phyloP scores from a whole-genome alignment of 164 flowering plant species.

The Protea cynaroides region DNA sequence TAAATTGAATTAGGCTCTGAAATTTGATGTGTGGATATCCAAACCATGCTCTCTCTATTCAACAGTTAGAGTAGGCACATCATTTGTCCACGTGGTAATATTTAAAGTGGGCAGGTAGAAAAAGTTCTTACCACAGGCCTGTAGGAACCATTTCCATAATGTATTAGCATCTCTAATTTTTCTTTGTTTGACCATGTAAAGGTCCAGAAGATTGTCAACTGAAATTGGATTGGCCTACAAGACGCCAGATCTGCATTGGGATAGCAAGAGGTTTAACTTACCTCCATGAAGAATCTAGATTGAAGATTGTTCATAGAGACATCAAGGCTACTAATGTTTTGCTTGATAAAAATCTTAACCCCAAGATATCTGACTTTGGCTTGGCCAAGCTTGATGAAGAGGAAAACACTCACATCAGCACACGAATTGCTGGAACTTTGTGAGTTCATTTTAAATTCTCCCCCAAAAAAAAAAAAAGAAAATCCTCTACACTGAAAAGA shows the following conservation, averaged over 20 bases:
- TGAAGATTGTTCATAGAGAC: no score
- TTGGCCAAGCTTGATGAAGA: slow-evolving; percentile 64
- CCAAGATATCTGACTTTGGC: slow-evolving; percentile 70
- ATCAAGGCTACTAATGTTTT: slow-evolving; percentile 28
- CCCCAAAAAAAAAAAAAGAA: neutral
- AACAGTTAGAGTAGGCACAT: no score
- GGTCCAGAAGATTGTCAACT: slow-evolving; percentile 31
- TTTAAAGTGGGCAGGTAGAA: no score
- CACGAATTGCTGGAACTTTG: slow-evolving; percentile 66
- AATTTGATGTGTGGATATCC: no score
- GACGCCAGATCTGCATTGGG: slow-evolving; percentile 40
- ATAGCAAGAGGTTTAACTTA: slow-evolving; percentile 49
- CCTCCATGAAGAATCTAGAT: no score
- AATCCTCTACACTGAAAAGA: neutral
- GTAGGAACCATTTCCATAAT: no score
- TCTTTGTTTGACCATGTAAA: slow-evolving; percentile 4
- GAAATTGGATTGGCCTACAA: slow-evolving; percentile 16
- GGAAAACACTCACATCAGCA: slow-evolving; percentile 58
- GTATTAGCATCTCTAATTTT: neutral
- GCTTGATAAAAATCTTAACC: slow-evolving; percentile 44
- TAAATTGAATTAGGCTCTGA: no score
- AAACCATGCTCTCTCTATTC: no score
- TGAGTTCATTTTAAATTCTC: slow-evolving; percentile 13
- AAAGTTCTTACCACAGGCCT: no score
- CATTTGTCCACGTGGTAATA: no score